phyloP scores from a whole-genome alignment of 1,139 yeast genomes.

The Geotrichum restrictum region DNA sequence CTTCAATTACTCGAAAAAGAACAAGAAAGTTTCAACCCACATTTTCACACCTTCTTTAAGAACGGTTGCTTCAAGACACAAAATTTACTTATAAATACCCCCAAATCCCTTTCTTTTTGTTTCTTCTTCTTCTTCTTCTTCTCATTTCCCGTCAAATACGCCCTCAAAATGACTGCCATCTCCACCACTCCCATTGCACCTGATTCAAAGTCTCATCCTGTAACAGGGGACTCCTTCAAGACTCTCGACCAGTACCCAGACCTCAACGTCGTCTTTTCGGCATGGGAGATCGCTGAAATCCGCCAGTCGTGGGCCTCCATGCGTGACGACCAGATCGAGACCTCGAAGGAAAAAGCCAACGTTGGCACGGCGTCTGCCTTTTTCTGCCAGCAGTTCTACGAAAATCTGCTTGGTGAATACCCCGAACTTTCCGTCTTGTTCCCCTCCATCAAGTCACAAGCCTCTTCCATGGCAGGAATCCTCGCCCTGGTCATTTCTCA shows the following conservation, averaged over 20 bases:
- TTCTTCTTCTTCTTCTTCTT: not conserved
- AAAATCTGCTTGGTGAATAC: conserved; percentile 53
- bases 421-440: conserved; percentile 53
- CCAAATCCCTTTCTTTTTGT: too few species aligned
- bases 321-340: conserved; percentile 30
- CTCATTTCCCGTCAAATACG: not conserved
- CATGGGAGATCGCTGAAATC: conserved; percentile 27
- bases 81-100: not conserved
- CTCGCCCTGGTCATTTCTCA: conserved; percentile 55
- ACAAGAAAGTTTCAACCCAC: not conserved
- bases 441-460: conserved; percentile 67
- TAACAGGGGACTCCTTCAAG: conserved; percentile 9
- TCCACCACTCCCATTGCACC: conserved; percentile 12
- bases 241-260: conserved; percentile 26
- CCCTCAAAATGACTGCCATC: conserved; percentile 14
- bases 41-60: not conserved
- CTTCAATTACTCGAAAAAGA: not conserved
- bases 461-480: conserved; percentile 78
- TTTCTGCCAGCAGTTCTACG: conserved; percentile 53
- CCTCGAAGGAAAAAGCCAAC: conserved; percentile 29
- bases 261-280: conserved; percentile 27
- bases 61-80: too few species aligned
- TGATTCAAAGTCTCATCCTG: not conserved
- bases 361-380: conserved; percentile 35
- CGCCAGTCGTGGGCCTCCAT: conserved; percentile 29